A percentile compares a stretch with the other conserved stretches of the same genome.
Conservation (phyloP, 768 basidiomycete genomes). For the Trametopsis cervina region DNA sequence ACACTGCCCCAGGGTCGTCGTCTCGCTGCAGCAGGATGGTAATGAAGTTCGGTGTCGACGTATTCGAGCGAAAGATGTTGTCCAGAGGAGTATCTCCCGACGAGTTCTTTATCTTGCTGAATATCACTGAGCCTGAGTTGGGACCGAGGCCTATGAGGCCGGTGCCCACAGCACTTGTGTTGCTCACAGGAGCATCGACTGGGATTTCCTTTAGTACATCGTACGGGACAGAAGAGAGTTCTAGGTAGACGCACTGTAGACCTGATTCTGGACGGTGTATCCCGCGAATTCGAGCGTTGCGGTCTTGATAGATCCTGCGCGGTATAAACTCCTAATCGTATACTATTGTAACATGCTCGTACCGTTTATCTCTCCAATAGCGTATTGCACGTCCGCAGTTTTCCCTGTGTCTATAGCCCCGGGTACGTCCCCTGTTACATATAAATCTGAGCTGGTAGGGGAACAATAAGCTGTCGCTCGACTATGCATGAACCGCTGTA, state of each 20-base stretch:
- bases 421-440: conserved; percentile 42
- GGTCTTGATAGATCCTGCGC: conserved; percentile 37
- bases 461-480: not conserved
- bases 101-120: conserved; percentile 25
- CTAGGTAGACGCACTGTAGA: conserved; percentile 34
- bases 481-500: not conserved
- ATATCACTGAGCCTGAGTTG: conserved; percentile 45
- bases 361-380: conserved; percentile 48
- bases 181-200: conserved; percentile 36
- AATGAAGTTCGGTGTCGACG: conserved; percentile 51
- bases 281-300: conserved; percentile 39
- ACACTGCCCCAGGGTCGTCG: conserved; percentile 42
- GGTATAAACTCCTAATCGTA: not conserved
- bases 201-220: conserved; percentile 1
- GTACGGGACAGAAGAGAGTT: not conserved
- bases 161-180: conserved; percentile 24
- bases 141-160: conserved; percentile 57
- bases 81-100: conserved; percentile 51
- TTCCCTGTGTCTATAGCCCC: conserved; percentile 32
- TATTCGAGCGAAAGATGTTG: conserved; percentile 56
- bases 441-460: conserved; percentile 51
- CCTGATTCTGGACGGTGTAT: conserved; percentile 37
- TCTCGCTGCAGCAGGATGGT: conserved; percentile 59
- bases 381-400: conserved; percentile 41
- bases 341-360: conserved; percentile 1